Evolutionary conservation across 75 land plant species (phyloP), one percentile per base, ranked within the genome.

Genomic region (Chamaecyparis obtusa): DNA sequence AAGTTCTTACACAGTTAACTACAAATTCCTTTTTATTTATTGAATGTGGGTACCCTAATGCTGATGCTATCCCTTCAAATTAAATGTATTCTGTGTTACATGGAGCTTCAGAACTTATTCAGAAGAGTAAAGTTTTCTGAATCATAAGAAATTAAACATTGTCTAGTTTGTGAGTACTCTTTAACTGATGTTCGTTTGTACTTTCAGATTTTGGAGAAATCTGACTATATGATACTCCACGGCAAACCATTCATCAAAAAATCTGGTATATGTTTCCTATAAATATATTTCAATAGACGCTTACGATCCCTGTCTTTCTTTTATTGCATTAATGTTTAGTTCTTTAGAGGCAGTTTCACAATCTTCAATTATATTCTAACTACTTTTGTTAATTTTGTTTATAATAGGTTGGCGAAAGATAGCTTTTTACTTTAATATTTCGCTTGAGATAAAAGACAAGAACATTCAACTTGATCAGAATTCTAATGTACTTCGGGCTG

Each of bases 321-420:
- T 64, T 46, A 74, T 85, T 81, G 36, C 64, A 60, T 39, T 85
- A 16, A 51, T 51, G 55, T 77, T 15, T 57, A 13, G 30, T 77
- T 72, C 16, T 55, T 14, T 60, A 24, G 2, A 85, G 79, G 84
- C 51, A 35, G 51, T 85, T 49, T 32, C 27, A 24, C 2, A 78
- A 30, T 37, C 43, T 78, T 36, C 3, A 44, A 11, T 54, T 75
- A 69, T 30, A 24, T 84, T 37, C 78, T 49, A 11, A 30, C 11
- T 27, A 15, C 14, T 87, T 39, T 46, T 87, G 69, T 92, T 54
- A 21, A 86, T 32, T 37, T 36, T 44, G 41, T 88, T 85, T 19
- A 14, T 49, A 83, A 21, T 85, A 97, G 99, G 99, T 32, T 97
- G 99, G 99, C 92, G 99, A 78, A 97, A 97, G 88, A 96, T 97